Conservation (phyloP, 768 basidiomycete genomes). For the Podaxis carcinomalis region DNA sequence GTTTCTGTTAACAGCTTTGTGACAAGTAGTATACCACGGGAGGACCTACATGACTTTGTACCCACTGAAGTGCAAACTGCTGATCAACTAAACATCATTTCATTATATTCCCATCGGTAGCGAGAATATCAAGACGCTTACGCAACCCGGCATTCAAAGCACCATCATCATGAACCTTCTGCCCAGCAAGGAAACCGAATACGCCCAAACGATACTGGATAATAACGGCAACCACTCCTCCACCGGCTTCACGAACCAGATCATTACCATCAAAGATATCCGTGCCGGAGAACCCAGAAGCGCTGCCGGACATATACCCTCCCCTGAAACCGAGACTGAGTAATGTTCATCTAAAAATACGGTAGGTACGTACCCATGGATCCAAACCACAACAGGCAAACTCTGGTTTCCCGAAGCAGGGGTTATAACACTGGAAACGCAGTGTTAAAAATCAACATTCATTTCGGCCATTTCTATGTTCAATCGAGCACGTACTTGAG, state of each 20-base stretch:
- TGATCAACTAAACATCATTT: constrained; percentile 32
- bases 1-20: neutral
- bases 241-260: constrained; percentile 29
- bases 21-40: neutral
- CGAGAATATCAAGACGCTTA: constrained; percentile 20
- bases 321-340: constrained; percentile 15
- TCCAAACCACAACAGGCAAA: constrained; percentile 38
- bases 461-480: neutral
- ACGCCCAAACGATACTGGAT: constrained; percentile 42
- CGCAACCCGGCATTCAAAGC: constrained; percentile 45
- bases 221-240: constrained; percentile 31
- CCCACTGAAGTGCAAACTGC: constrained; percentile 39
- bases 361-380: constrained; percentile 29
- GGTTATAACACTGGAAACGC: constrained; percentile 26
- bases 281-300: constrained; percentile 11
- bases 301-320: constrained; percentile 28
- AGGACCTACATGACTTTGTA: constrained; percentile 31
- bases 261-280: constrained; percentile 27
- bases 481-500: constrained; percentile 24
- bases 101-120: neutral
- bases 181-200: constrained; percentile 43
- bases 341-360: neutral
- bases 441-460: neutral
- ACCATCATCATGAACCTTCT: constrained; percentile 36
- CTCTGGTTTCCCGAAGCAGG: constrained; percentile 25